Percentiles rank a stretch among this genome's conserved stretches.
Evolutionary conservation across 148 eudicot genomes (phyloP).

Genomic region (Rhododendron kiyosumense): DNA sequence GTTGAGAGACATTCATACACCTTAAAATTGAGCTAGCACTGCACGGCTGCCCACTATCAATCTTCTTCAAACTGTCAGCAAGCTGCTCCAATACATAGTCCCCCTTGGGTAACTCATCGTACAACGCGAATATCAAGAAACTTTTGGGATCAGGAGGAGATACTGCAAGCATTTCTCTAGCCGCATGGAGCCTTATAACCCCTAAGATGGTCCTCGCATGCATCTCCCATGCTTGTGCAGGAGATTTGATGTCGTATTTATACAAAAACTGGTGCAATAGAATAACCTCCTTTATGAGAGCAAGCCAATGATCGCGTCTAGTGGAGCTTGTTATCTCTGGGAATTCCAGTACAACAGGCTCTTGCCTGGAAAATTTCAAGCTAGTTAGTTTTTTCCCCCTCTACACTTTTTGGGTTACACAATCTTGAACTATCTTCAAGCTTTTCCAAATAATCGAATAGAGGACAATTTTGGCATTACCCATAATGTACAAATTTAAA

Average conservation of each 20-base stretch:
- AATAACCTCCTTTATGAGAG: slow-evolving; percentile 65
- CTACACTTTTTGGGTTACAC: neutral
- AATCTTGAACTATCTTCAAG: neutral
- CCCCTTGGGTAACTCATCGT: slow-evolving; percentile 84
- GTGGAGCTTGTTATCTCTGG: slow-evolving; percentile 88
- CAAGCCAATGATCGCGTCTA: slow-evolving; percentile 91
- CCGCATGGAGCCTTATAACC: slow-evolving; percentile 78
- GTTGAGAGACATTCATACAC: slow-evolving; percentile 43
- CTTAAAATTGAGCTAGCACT: slow-evolving; percentile 71
- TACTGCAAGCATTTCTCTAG: slow-evolving; percentile 83
- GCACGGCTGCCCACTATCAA: slow-evolving; percentile 44
- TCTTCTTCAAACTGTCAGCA: slow-evolving; percentile 50
- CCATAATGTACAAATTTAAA: neutral
- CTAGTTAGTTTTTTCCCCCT: neutral
- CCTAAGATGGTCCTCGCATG: slow-evolving; percentile 79
- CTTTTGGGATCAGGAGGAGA: slow-evolving; percentile 83
- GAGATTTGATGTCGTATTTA: slow-evolving; percentile 35
- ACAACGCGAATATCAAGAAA: slow-evolving; percentile 66
- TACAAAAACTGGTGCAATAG: slow-evolving; percentile 61
- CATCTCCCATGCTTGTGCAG: slow-evolving; percentile 70
- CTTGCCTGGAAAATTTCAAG: slow-evolving; percentile 46
- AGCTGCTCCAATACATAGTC: slow-evolving; percentile 77
- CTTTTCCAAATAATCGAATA: neutral
- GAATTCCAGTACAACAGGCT: slow-evolving; percentile 63
- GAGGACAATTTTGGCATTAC: neutral